Base-by-base conservation (phyloP, 345 rosid genomes). In the Orychophragmus violaceus region DNA sequence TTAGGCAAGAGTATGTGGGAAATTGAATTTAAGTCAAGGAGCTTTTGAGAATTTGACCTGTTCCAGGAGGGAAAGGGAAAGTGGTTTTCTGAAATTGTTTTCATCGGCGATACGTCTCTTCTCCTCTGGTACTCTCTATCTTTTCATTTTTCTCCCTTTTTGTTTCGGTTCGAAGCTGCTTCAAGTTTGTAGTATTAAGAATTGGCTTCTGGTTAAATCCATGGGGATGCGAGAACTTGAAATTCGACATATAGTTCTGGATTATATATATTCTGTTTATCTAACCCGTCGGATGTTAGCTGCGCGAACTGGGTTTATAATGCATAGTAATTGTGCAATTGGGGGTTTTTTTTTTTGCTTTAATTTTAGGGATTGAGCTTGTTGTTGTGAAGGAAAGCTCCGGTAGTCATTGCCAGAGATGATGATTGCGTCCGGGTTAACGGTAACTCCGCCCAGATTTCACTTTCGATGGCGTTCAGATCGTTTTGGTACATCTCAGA, bases 401-500 rank as follows among this genome's bases (percentile, higher is more conserved):
- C 41, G 17, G 33, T 24, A 62, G 1, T 18, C 65, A 55, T 65
- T 24, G 21, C 24, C 52, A 59, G 80, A 70, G 74, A 93, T 90
- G 96, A 70, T 90, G 94, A 70, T 74, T 60, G 75, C 84, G 13
- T 82, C 86, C 33, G 96, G 97, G 36, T 74, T 93, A 33, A 76
- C 76, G 6, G 72, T 70, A 72, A 72, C 78, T 82, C 88, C 89
- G 8, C 77, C 88, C 36, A 76, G 79, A 71, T 82, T 82, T 53
- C 82, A 71, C 72, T 71, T 81, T 44, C 66, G 49, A 56, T 22
- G 78, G 53, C 84, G 87, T 52, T 69, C 63, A 21, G 58, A 42
- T 65, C 54, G 78, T 29, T 63, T 58, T 6, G 68, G 68, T 28
- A 63, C 77, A 27, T 30, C 58, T 12, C 58, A 57, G 41, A 74